Base-by-base conservation (phyloP, 2,329 filamentous ascomycete species). In the Botryotinia narcissicola region DNA sequence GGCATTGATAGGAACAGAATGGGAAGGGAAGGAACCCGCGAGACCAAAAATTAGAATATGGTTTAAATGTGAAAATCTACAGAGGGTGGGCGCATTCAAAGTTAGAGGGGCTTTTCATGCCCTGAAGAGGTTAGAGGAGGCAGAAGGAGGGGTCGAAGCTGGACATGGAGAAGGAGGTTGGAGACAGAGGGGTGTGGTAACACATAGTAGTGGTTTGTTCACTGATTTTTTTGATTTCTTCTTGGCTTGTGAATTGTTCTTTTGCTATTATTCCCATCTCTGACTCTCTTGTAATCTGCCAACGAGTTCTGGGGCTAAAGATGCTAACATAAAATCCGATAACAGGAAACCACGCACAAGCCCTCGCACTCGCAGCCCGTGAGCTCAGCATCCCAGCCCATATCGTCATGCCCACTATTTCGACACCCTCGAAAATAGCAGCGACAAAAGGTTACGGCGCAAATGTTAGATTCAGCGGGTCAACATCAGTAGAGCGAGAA, bases 61-160 rank as follows among this genome's bases (percentile, higher is more conserved):
- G 85, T 97, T 98, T 88, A 98, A 98, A 85, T 97, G 94, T 82
- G 95, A 98, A 85, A 98, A 98, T 82, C 85, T 93, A 74, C 96
- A 98, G 85, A 90, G 90, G 72, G 90, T 97, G 72, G 96, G 95
- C 70, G 95, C 95, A 1, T 98, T 98, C 86, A 98, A 98, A 84
- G 92, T 90, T 25, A 86, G 95, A 10, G 96, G 95, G 8, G 95
- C 95, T 0, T 98, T 97, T 78, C 93, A 98, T 82, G 94, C 95
- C 0, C 81, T 97, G 54, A 87, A 90, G 79, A 84, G 92, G 73
- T 83, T 97, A 80, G 89, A 91, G 80, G 82, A 81, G 76, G 87
- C 90, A 78, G 84, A 86, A 7, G 90, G 88, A 1, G 88, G 88
- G 83, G 85, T 91, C 54, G 88, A 89, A 76, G 86, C 85, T 22